These are phyloP conservation scores for Aspergillus brasiliensis DNA, from an alignment of 2,329 filamentous ascomycete genomes.

Conservation along the genomic window DNA sequence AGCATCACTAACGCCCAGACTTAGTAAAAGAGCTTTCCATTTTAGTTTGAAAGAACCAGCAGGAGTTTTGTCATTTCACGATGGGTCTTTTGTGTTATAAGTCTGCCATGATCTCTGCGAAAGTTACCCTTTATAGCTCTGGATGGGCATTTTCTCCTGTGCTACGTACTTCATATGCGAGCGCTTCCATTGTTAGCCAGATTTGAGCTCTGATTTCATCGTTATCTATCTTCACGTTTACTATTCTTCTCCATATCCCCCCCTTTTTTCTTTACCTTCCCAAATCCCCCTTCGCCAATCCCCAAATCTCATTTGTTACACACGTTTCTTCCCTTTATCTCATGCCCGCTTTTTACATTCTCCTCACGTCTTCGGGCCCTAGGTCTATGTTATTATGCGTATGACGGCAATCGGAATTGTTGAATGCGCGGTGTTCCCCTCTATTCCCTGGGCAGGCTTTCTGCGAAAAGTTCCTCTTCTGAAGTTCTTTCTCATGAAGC, in stretches of 20 bases:
- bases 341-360: conserved; percentile 16
- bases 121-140: conserved; percentile 45
- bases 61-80: conserved; percentile 48
- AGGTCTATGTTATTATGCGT: conserved; percentile 35
- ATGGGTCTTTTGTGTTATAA: conserved; percentile 46
- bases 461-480: conserved; percentile 47
- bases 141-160: conserved; percentile 47
- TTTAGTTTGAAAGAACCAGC: conserved; percentile 44
- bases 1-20: conserved; percentile 1
- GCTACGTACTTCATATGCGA: conserved; percentile 45
- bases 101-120: conserved; percentile 39
- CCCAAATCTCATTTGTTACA: conserved; percentile 7
- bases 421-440: conserved; percentile 34
- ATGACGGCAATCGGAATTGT: conserved; percentile 43
- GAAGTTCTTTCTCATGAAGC: conserved; percentile 35
- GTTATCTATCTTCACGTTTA: conserved; percentile 20
- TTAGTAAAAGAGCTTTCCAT: conserved; percentile 42
- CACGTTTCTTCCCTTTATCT: conserved; percentile 10
- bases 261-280: background rate
- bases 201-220: conserved; percentile 35
- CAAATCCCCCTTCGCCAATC: conserved; percentile 14
- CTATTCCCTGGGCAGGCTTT: conserved; percentile 48
- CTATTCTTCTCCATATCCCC: conserved; percentile 17
- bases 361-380: conserved; percentile 26
- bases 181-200: conserved; percentile 43